phyloP scores from a whole-genome alignment of 257 asterid genomes.

The Dorcoceras hygrometricum region DNA sequence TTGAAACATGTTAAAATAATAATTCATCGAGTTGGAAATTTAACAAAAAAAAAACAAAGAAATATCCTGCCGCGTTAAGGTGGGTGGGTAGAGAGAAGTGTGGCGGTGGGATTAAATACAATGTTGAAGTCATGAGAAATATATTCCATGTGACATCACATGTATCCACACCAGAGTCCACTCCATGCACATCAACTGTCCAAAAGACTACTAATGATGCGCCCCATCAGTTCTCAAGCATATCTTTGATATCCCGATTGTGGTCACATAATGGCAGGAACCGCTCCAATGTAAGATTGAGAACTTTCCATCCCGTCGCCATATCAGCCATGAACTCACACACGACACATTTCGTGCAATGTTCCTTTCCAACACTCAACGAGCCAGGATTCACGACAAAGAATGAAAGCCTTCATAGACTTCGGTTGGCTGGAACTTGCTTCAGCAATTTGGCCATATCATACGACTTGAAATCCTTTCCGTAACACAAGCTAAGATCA shows the following conservation, averaged over 20 bases:
- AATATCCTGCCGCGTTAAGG: no score
- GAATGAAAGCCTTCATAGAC: constrained; percentile 25
- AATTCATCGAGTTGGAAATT: no score
- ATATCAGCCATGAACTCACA: neutral
- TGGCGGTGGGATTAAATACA: no score
- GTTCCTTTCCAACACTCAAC: neutral
- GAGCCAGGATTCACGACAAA: neutral
- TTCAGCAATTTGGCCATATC: constrained; percentile 85
- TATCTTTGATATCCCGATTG: neutral
- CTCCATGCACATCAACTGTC: no score
- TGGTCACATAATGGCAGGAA: neutral
- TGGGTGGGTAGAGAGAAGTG: no score
- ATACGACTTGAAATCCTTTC: constrained; percentile 90
- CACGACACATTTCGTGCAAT: neutral
- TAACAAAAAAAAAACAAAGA: no score
- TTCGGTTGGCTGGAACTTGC: constrained; percentile 59
- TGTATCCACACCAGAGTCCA: no score
- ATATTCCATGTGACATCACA: neutral
- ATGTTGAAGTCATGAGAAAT: no score
- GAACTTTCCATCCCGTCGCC: neutral
- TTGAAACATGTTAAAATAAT: no score
- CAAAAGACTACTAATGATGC: no score
- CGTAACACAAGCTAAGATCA: constrained; percentile 81
- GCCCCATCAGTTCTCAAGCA: no score
- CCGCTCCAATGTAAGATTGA: neutral